Evolutionary conservation across 352 stramenopile genomes (phyloP).

Genomic region (Nothophytophthora sp.): DNA sequence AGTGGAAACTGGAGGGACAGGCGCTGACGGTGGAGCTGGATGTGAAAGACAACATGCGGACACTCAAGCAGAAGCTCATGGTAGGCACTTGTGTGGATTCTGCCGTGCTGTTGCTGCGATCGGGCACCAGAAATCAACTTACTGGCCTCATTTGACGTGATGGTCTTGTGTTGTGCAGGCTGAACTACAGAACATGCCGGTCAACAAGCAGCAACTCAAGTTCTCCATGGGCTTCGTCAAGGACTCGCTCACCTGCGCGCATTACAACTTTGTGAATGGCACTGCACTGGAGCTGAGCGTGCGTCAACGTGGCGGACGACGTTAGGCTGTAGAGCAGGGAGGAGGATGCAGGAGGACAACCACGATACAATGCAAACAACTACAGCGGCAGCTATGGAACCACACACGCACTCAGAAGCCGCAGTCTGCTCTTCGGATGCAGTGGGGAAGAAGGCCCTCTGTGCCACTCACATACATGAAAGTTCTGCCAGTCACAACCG

Average conservation of each 20-base stretch:
- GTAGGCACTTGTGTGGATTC: conserved; percentile 21
- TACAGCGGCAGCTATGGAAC: background rate
- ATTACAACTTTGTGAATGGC: conserved; percentile 88
- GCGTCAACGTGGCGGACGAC: conserved; percentile 72
- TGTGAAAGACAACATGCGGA: conserved; percentile 89
- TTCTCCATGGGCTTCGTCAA: conserved; percentile 93
- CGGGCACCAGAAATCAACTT: too few species aligned
- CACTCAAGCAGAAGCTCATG: conserved; percentile 91
- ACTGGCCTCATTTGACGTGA: background rate
- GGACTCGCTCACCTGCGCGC: conserved; percentile 73
- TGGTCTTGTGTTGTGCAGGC: conserved; percentile 27
- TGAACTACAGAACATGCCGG: conserved; percentile 90
- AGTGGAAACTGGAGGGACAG: conserved; percentile 95
- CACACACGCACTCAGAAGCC: too few species aligned
- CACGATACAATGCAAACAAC: background rate
- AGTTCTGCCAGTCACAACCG: conserved; percentile 1
- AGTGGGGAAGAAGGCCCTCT: too few species aligned
- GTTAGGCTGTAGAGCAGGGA: conserved; percentile 29
- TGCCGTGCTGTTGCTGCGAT: background rate
- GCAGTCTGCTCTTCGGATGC: too few species aligned
- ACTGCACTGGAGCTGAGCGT: conserved; percentile 77
- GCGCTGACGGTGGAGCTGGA: conserved; percentile 88
- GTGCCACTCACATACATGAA: conserved; percentile 1
- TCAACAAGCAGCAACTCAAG: conserved; percentile 97
- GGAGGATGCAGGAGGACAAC: background rate